Evolutionary conservation across 306 rosid genomes (phyloP), one percentile per base, ranked within the genome.

Genomic region (Carpinus viminea): DNA sequence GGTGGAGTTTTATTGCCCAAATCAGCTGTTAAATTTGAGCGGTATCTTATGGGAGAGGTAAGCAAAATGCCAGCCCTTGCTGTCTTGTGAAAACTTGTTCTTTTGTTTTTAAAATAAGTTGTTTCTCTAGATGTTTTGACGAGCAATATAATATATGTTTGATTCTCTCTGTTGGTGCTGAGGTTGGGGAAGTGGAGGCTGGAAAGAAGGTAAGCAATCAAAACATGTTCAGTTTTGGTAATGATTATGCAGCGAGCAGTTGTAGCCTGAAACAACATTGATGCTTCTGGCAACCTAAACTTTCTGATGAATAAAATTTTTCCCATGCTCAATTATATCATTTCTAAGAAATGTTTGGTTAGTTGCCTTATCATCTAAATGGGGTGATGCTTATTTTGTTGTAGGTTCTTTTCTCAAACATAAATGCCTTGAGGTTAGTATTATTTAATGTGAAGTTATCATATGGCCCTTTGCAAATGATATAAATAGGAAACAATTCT

Each of bases 21-120:
- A 65, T 86, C 99, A 54, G 98, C 97, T 2, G 99, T 95, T 72
- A 95, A 95, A 79, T 95, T 86, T 68, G 99, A 95, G 87, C 93
- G 90, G 47, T 91, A 95, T 83, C 98, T 95, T 1, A 65, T 84
- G 68, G 99, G 99, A 79, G 98, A 93, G 82, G 99, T 95, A 88
- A 82, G 89, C 47, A 21, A 60, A 76, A 60, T 45, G 56, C 66
- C 16, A 55, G 69, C 28, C 12, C 48, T 74, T 65, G 24, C 24
- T n/a, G 43, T 83, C 38, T 78, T 68, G 3, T 80, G 34, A 28
- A 60, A 45, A 65, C 73, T 5, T 74, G 24, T 57, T 48, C 2
- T 68, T 72, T 4, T 47, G 65, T 46, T 74, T 12, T 65, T 75
- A 50, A 21, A n/a, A 7, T 16, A 64, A 50, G 36, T 56, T 4